Base-by-base conservation (phyloP, 2,329 filamentous ascomycete genomes). In the Claviceps spartinae region DNA sequence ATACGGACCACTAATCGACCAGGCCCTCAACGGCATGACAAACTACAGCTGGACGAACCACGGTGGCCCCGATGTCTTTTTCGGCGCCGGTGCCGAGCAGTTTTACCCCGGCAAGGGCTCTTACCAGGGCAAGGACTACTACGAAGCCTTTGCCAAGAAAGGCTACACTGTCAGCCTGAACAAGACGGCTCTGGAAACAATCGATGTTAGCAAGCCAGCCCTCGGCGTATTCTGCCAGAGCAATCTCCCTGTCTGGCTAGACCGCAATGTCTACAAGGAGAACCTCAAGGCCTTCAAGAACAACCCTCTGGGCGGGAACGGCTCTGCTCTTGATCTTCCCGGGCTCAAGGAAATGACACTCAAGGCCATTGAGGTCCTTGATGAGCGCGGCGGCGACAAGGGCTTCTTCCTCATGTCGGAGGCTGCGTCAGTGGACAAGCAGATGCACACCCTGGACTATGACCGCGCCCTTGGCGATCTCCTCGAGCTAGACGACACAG, bases 341-440 rank as follows among this genome's bases (percentile, higher is more conserved):
- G 88, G 88, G 4, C 79, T 93, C 49, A 91, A 88, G 69, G 86
- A 93, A 45, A 94, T 94, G 88, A 90, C 88, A 0, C 73, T 90
- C 59, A 94, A 94, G 72, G 87, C 87, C 24, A 78, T 93, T 48
- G 86, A 91, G 54, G 81, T 91, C 50, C 78, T 93, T n/a, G 70
- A 84, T 65, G 74, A 74, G 41, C 76, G 79, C 54, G 80, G 82
- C 30, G 76, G 77, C 37, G 76, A 84, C 53, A 77, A 86, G 54
- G 88, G 88, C 5, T 94, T 85, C 77, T 88, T 93, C 75, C 75
- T 94, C 62, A 93, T 94, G 87, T 82, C 82, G 13, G 88, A 94
- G 67, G 88, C 84, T 26, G 88, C 88, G 16, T 87, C 82, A 2
- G 86, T 94, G 59, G 88, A 93, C 70, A 94, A 94, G 75, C 84